Percentiles rank a stretch among this genome's conserved stretches.
Evolutionary conservation across 805 yeast genomes (phyloP).

Genomic region (Cyberlindnera samutprakarnensis): DNA sequence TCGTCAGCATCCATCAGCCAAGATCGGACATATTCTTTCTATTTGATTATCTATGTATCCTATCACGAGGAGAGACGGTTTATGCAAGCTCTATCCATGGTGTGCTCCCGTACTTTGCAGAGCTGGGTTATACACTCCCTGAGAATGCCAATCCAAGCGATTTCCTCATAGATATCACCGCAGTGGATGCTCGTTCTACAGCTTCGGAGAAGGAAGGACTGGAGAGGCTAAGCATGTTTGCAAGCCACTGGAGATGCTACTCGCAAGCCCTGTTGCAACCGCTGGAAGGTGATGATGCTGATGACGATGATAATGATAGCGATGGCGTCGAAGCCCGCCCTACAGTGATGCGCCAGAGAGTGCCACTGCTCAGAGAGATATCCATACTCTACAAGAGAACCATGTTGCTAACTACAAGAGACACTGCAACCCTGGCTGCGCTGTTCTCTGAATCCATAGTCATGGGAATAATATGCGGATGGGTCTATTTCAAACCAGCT

Average conservation of each 20-base stretch:
- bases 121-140: slow-evolving; percentile 34
- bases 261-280: slow-evolving; percentile 2
- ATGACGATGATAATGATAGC: neutral
- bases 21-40: slow-evolving; percentile 68
- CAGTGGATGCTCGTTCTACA: slow-evolving; percentile 36
- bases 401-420: slow-evolving; percentile 34
- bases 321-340: neutral
- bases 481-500: slow-evolving; percentile 68
- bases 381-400: slow-evolving; percentile 33
- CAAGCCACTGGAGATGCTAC: slow-evolving; percentile 27
- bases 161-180: slow-evolving; percentile 39
- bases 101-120: slow-evolving; percentile 39
- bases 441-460: slow-evolving; percentile 12
- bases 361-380: slow-evolving; percentile 38
- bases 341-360: slow-evolving; percentile 16
- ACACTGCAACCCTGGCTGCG: slow-evolving; percentile 32
- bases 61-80: slow-evolving; percentile 51
- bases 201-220: slow-evolving; percentile 27
- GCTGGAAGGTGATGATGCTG: too few species aligned
- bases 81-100: slow-evolving; percentile 36
- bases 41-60: slow-evolving; percentile 61
- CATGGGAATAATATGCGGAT: slow-evolving; percentile 42
- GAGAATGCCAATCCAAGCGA: slow-evolving; percentile 46
- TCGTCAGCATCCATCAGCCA: slow-evolving; percentile 82
- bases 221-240: slow-evolving; percentile 25